A percentile compares a stretch with the other conserved stretches of the same genome.
Evolutionary conservation across 345 rosid species (phyloP).

Genomic region (Rhizophora apiculata): DNA sequence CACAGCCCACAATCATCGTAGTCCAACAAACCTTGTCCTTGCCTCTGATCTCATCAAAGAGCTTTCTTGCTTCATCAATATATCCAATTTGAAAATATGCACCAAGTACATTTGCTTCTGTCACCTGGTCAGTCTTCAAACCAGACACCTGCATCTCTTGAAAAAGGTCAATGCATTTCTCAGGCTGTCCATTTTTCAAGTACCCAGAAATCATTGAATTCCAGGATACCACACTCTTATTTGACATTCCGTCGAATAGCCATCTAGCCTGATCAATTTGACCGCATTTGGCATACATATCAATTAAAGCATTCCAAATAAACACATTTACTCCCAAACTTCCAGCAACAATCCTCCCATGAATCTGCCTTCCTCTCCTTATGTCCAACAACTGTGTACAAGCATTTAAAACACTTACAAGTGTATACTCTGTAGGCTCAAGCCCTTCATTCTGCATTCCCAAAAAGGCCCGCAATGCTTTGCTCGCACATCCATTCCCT

Average conservation of each 20-base stretch:
- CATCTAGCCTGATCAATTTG: slow-evolving; percentile 44
- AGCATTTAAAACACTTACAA: slow-evolving; percentile 49
- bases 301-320: slow-evolving; percentile 52
- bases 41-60: slow-evolving; percentile 36
- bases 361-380: slow-evolving; percentile 52
- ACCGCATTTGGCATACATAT: slow-evolving; percentile 54
- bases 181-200: slow-evolving; percentile 38
- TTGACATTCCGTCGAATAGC: slow-evolving; percentile 39
- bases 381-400: slow-evolving; percentile 46
- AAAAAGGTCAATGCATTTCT: slow-evolving; percentile 48
- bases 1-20: slow-evolving; percentile 50
- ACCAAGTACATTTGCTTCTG: slow-evolving; percentile 44
- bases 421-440: slow-evolving; percentile 44
- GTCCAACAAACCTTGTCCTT: slow-evolving; percentile 63
- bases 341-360: slow-evolving; percentile 41
- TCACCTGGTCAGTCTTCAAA: slow-evolving; percentile 49
- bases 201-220: slow-evolving; percentile 54
- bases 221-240: slow-evolving; percentile 49
- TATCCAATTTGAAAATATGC: slow-evolving; percentile 39
- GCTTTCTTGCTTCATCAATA: slow-evolving; percentile 31
- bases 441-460: slow-evolving; percentile 38
- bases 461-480: slow-evolving; percentile 39
- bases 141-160: slow-evolving; percentile 35
- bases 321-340: slow-evolving; percentile 33
- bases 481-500: slow-evolving; percentile 27